Evolutionary conservation across 1,284 basidiomycete species (phyloP).

Genomic region (Ceratobasidium sp.): DNA sequence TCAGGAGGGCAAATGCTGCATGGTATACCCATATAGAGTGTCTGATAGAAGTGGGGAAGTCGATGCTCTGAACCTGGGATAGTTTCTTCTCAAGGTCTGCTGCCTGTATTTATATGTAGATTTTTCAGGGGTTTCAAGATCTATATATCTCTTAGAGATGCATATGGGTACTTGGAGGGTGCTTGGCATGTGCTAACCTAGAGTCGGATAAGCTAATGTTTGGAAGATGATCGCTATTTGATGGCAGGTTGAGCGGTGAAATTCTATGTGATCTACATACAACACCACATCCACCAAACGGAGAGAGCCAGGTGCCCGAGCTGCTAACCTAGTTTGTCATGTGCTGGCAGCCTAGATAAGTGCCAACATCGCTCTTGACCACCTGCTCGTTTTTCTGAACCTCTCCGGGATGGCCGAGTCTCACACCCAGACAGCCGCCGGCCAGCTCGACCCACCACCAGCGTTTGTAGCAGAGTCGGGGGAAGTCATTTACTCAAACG

Average conservation of each 20-base stretch:
- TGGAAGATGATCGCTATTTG: background rate
- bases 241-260: background rate
- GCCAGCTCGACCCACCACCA: conserved; percentile 21
- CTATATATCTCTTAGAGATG: background rate
- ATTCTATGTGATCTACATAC: conserved; percentile 2
- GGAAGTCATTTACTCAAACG: background rate
- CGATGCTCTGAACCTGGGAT: background rate
- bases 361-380: background rate
- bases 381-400: background rate
- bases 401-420: conserved; percentile 25
- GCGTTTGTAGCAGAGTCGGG: background rate
- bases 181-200: conserved; percentile 1
- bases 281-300: background rate
- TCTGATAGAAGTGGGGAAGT: conserved; percentile 31
- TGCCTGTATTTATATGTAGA: background rate
- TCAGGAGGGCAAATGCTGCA: conserved; percentile 2
- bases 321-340: conserved; percentile 6
- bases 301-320: background rate
- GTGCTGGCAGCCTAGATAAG: conserved; percentile 18
- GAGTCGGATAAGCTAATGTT: conserved; percentile 8
- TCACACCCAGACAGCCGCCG: background rate
- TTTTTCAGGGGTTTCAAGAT: background rate
- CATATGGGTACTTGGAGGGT: background rate
- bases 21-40: conserved; percentile 23
- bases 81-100: background rate